These are phyloP conservation scores for Spatholobus suberectus DNA, from an alignment of 306 rosid genomes.

Conservation along the genomic window DNA sequence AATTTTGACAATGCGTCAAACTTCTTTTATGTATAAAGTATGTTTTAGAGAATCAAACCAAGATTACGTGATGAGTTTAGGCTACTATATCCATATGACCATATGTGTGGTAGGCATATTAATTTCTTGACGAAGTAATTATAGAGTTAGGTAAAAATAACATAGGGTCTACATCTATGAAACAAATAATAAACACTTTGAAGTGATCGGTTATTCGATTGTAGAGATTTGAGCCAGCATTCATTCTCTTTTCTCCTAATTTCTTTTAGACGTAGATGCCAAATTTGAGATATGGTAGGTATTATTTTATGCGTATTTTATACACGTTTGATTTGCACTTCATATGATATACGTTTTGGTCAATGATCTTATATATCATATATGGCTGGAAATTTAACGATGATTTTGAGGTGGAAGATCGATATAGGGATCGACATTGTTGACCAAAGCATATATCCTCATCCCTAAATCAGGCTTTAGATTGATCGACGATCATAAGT, in stretches of 20 bases:
- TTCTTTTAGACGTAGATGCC: conserved; percentile 27
- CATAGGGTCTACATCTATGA: conserved; percentile 33
- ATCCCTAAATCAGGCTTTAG: not conserved
- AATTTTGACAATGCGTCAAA: not conserved
- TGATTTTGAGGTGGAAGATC: not conserved
- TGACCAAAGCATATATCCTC: not conserved
- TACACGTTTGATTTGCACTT: conserved; percentile 52
- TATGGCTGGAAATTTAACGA: not conserved
- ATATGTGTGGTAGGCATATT: conserved; percentile 33
- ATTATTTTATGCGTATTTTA: conserved; percentile 21
- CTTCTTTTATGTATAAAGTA: conserved; percentile 15
- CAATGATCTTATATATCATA: not conserved
- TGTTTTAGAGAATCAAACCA: conserved; percentile 43
- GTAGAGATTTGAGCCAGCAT: conserved; percentile 21
- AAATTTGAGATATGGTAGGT: conserved; percentile 46
- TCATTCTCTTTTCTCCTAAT: not conserved
- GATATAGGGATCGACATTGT: not conserved
- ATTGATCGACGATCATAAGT: not conserved
- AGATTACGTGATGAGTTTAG: conserved; percentile 38
- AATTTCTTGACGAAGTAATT: conserved; percentile 30
- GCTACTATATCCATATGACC: not conserved
- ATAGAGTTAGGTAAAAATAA: conserved; percentile 44
- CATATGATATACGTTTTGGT: conserved; percentile 8
- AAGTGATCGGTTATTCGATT: conserved; percentile 19
- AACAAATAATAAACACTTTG: conserved; percentile 3